phyloP scores from a whole-genome alignment of 768 basidiomycete genomes.

The Megacollybia marginata region DNA sequence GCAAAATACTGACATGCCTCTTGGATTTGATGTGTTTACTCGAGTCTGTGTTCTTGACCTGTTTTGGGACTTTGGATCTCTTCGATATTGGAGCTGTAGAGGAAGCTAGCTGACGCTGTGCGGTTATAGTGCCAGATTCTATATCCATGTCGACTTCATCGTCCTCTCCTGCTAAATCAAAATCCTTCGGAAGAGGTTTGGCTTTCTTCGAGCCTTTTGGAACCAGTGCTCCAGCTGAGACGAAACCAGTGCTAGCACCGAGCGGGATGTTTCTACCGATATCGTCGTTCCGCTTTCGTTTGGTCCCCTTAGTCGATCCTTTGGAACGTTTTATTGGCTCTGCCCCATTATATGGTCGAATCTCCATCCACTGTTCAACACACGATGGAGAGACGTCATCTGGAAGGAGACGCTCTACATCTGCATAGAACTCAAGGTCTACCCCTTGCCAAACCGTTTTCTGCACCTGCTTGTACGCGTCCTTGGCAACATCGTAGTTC shows the following conservation, averaged over 20 bases:
- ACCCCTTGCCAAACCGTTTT: conserved; percentile 79
- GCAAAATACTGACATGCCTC: conserved; percentile 10
- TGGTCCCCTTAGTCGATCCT: conserved; percentile 31
- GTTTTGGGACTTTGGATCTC: conserved; percentile 23
- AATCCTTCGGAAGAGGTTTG: conserved; percentile 31
- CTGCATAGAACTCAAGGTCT: conserved; percentile 86
- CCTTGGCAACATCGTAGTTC: conserved; percentile 85
- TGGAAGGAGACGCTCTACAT: conserved; percentile 83
- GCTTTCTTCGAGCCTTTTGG: conserved; percentile 40
- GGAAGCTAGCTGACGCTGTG: conserved; percentile 43
- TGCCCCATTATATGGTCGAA: conserved; percentile 62
- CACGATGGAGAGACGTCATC: conserved; percentile 68
- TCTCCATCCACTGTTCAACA: conserved; percentile 77
- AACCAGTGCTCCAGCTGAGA: conserved; percentile 57
- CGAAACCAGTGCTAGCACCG: conserved; percentile 67
- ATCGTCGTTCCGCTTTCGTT: conserved; percentile 68
- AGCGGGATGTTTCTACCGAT: conserved; percentile 62
- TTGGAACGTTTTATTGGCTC: conserved; percentile 29
- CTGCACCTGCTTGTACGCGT: conserved; percentile 83
- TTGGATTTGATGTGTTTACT: conserved; percentile 15
- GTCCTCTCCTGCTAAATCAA: conserved; percentile 50
- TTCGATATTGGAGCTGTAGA: conserved; percentile 20
- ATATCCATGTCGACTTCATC: conserved; percentile 67
- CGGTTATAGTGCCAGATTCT: conserved; percentile 43
- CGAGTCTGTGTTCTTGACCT: conserved; percentile 41